Evolutionary conservation across 202 grass and related monocot genomes (phyloP).

Genomic region (Schoenoplectus triqueter): DNA sequence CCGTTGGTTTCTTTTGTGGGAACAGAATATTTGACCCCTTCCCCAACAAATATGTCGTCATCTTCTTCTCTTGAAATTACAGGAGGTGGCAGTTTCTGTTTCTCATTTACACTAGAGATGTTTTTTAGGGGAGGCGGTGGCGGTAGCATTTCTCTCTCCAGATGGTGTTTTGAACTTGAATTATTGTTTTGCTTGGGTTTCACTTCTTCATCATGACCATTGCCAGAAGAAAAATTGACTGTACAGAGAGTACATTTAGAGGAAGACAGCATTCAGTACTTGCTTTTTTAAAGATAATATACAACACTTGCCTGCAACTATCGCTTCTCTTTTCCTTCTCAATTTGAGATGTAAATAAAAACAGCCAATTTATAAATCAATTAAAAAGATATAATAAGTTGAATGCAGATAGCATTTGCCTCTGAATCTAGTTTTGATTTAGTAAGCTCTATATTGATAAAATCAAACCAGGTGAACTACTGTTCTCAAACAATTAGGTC

Average conservation of each 20-base stretch:
- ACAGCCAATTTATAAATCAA: background rate
- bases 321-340: background rate
- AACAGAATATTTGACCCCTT: slow-evolving; percentile 80
- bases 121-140: slow-evolving; percentile 53
- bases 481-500: background rate
- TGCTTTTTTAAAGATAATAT: slow-evolving; percentile 1
- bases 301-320: background rate
- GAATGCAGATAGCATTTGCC: background rate
- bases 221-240: slow-evolving; percentile 37
- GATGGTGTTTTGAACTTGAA: slow-evolving; percentile 52
- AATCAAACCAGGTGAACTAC: background rate
- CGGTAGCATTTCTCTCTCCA: slow-evolving; percentile 64
- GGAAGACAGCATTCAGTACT: background rate
- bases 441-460: background rate
- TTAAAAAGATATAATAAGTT: background rate
- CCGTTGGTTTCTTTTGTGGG: slow-evolving; percentile 84
- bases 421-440: slow-evolving; percentile 3
- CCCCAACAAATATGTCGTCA: slow-evolving; percentile 89
- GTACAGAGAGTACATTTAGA: slow-evolving; percentile 15
- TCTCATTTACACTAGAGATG: slow-evolving; percentile 55
- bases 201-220: slow-evolving; percentile 55
- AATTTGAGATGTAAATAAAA: background rate
- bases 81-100: slow-evolving; percentile 36
- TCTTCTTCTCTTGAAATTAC: slow-evolving; percentile 61
- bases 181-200: slow-evolving; percentile 57